Conservation (phyloP, 768 basidiomycete species). For the Pleurotus tuoliensis region DNA sequence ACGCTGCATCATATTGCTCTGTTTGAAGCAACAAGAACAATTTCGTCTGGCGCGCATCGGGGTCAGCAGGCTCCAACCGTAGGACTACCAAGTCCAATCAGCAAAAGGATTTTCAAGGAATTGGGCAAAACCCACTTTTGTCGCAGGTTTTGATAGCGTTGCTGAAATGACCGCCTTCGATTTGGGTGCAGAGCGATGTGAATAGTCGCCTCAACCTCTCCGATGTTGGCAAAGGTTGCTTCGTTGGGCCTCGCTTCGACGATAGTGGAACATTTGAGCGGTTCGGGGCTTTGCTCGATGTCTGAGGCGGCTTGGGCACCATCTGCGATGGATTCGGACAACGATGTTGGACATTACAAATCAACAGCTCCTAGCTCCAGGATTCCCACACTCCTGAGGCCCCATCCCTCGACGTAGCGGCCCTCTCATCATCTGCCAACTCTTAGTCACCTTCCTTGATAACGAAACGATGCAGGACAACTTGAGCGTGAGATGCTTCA, state of each 20-base stretch:
- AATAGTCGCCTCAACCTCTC: conserved; percentile 58
- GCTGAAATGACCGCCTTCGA: conserved; percentile 82
- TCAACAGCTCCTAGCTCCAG: too few relatives aligned
- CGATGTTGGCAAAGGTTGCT: conserved; percentile 26
- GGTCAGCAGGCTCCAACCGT: conserved; percentile 57
- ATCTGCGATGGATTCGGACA: neutral
- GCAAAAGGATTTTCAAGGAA: neutral
- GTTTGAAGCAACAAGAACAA: conserved; percentile 86
- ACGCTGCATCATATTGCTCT: conserved; percentile 72
- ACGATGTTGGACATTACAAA: too few relatives aligned
- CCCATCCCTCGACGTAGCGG: too few relatives aligned
- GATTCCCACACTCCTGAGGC: too few relatives aligned
- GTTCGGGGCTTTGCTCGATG: conserved; percentile 7
- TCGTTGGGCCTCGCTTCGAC: conserved; percentile 21
- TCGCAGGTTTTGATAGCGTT: conserved; percentile 92
- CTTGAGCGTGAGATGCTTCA: too few relatives aligned
- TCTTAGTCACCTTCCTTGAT: too few relatives aligned
- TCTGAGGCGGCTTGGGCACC: conserved; percentile 18
- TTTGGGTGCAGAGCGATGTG: conserved; percentile 78
- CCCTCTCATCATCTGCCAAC: too few relatives aligned
- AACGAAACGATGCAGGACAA: too few relatives aligned
- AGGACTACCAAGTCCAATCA: conserved; percentile 49
- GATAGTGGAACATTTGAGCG: conserved; percentile 14
- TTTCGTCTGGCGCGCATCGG: conserved; percentile 78
- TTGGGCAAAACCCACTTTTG: conserved; percentile 53